Base-by-base conservation (phyloP, 2,329 filamentous ascomycete genomes). In the Apiospora sp. region DNA sequence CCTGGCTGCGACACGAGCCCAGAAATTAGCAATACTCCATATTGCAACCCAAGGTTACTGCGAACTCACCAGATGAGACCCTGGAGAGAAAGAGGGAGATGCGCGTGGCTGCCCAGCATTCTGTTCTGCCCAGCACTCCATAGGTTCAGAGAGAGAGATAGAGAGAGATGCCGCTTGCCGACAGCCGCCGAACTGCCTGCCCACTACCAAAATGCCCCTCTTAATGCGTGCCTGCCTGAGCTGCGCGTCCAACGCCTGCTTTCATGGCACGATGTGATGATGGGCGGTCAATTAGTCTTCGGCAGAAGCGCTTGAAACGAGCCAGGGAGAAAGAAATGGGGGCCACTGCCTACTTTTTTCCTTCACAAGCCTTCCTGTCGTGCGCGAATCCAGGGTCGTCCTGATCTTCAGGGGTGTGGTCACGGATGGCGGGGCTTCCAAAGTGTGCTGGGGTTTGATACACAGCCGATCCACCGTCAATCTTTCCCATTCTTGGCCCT, bases 381-480 rank as follows among this genome's bases (percentile, higher is more conserved):
- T 27, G 27, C 34, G 67, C 24, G 67, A 68, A 48, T 69, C 44
- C 67, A 69, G 67, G 67, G 68, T 70, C 68, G 19, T 41, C 68
- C 10, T 58, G 68, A 70, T 70, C 68, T 34, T 70, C 68, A 70
- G 68, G 68, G 48, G 68, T 48, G 68, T 34, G 68, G 48, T 51
- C 41, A 30, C 41, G 43, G 67, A 46, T 34, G 41, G 37, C 30
- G 64, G 37, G 64, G 64, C 19, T 46, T 41, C 37, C 24, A 30
- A 58, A 27, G 24, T 58, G 27, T 58, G 51, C 51, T 58, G 64
- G 64, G 64, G 64, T 68, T 68, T 68, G 67, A 68, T 44, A 68
- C 41, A 48, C 27, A 27, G 67, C 44, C 16, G 67, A 46, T 68
- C 67, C 67, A 46, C 67, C 30, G 67, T 12, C 13, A 49, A 69